Percentiles rank a stretch among this genome's conserved stretches.
Evolutionary conservation across 2,329 filamentous ascomycete species (phyloP).

Genomic region (Colletotrichum sp.): DNA sequence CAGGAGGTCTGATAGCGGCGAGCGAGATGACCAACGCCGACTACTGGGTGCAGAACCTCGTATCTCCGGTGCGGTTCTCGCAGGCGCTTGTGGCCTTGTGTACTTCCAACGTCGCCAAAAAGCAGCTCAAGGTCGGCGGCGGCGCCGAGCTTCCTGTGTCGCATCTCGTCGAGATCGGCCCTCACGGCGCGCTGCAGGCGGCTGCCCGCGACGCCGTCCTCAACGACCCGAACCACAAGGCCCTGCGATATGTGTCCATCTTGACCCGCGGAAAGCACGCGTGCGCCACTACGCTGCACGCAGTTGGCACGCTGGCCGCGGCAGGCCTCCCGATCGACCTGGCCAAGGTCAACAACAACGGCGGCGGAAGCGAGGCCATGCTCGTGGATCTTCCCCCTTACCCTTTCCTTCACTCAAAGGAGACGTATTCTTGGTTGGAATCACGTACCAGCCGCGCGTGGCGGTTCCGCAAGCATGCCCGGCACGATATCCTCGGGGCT

Average conservation of each 20-base stretch:
- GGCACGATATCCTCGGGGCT: conserved; percentile 20
- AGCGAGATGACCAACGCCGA: not conserved
- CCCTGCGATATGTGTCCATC: not conserved
- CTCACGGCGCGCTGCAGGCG: conserved; percentile 12
- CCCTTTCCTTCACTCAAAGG: conserved; percentile 15
- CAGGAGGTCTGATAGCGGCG: not conserved
- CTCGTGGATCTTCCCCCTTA: conserved; percentile 20
- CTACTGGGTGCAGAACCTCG: conserved; percentile 13
- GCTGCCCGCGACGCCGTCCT: conserved; percentile 53
- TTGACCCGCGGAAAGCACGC: not conserved
- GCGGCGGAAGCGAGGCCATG: not conserved
- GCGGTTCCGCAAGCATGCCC: conserved; percentile 4
- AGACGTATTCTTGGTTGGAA: conserved; percentile 13
- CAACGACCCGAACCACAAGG: conserved; percentile 50
- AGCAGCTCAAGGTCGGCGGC: conserved; percentile 27
- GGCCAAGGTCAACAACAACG: conserved; percentile 42
- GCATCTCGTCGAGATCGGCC: conserved; percentile 9
- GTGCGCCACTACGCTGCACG: not conserved
- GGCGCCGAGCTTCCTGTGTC: not conserved
- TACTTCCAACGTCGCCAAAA: not conserved
- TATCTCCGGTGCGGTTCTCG: not conserved
- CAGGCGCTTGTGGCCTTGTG: conserved; percentile 7
- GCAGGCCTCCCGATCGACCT: conserved; percentile 39
- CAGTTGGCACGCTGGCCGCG: conserved; percentile 23
- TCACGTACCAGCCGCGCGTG: conserved; percentile 9